These are phyloP conservation scores for Penicillium sp. DNA, from an alignment of 2,329 filamentous ascomycete genomes.

Conservation along the genomic window DNA sequence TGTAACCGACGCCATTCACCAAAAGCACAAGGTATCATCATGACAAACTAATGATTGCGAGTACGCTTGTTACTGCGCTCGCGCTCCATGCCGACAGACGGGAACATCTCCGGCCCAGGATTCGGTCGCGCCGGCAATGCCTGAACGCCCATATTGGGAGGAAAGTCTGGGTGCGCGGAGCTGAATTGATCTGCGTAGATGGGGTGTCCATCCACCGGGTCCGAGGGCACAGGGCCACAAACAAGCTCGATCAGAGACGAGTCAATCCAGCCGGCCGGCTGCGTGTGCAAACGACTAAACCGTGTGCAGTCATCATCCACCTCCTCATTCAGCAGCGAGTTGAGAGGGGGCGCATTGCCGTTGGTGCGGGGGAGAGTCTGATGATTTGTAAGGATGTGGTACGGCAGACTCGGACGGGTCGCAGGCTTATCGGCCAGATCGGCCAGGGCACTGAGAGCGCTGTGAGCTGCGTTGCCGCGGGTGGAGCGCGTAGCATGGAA, in stretches of 20 bases:
- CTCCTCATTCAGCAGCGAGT: conserved; percentile 43
- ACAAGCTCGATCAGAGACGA: conserved; percentile 37
- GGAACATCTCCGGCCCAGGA: conserved; percentile 25
- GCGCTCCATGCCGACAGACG: conserved; percentile 17
- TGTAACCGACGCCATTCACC: conserved; percentile 3
- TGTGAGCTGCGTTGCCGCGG: conserved; percentile 46
- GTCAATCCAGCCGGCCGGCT: conserved; percentile 41
- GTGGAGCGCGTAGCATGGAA: conserved; percentile 51
- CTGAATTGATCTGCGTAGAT: conserved; percentile 34
- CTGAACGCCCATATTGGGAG: conserved; percentile 40
- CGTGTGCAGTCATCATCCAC: conserved; percentile 43
- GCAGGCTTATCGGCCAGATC: conserved; percentile 50
- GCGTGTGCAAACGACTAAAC: conserved; percentile 37
- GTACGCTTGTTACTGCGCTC: conserved; percentile 23
- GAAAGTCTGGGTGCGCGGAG: conserved; percentile 43
- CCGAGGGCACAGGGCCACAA: conserved; percentile 28
- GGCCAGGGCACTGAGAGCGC: conserved; percentile 50
- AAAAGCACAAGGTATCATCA: not conserved
- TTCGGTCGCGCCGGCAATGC: conserved; percentile 32
- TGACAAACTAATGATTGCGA: conserved; percentile 15
- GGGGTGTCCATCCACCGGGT: conserved; percentile 26
- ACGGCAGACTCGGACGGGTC: conserved; percentile 43
- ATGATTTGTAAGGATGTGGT: conserved; percentile 44
- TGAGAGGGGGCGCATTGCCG: conserved; percentile 40
- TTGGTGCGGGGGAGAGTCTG: conserved; percentile 36